These are phyloP conservation scores for Circinella umbellata DNA, from an alignment of 371 early-diverging fungal genomes.

Conservation along the genomic window DNA sequence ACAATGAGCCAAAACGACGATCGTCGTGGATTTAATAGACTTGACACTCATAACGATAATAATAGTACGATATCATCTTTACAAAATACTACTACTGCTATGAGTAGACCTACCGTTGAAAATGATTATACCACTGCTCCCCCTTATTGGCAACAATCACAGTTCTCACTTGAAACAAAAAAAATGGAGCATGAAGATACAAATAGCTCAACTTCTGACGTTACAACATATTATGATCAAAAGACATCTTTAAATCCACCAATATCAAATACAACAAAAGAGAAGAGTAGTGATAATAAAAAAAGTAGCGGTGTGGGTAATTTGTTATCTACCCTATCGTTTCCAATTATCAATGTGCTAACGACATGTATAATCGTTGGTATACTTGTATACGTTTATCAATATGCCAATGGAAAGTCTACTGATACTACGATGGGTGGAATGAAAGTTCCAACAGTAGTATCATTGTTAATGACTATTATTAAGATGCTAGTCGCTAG, in stretches of 20 bases:
- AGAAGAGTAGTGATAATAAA: neutral
- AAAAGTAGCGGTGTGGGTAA: neutral
- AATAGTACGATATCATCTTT: too few relatives aligned
- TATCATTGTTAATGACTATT: conserved; percentile 20
- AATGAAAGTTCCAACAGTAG: conserved; percentile 18
- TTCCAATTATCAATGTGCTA: conserved; percentile 18
- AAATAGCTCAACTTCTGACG: neutral
- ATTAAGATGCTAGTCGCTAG: conserved; percentile 22
- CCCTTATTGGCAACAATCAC: neutral
- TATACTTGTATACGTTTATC: conserved; percentile 21
- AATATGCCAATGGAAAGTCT: conserved; percentile 26
- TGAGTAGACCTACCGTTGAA: too few relatives aligned
- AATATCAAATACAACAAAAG: neutral
- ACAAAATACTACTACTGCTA: too few relatives aligned
- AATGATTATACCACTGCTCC: neutral
- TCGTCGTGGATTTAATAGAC: neutral
- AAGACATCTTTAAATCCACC: neutral
- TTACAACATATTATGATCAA: neutral
- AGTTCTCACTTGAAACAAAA: neutral
- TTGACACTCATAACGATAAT: neutral
- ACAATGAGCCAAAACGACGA: neutral
- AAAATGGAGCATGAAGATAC: neutral
- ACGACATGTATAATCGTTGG: conserved; percentile 18
- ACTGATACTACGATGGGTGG: conserved; percentile 21
- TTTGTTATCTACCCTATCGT: neutral